Conservation (phyloP, 108 stramenopile species). For the Thalassiosira profunda region DNA sequence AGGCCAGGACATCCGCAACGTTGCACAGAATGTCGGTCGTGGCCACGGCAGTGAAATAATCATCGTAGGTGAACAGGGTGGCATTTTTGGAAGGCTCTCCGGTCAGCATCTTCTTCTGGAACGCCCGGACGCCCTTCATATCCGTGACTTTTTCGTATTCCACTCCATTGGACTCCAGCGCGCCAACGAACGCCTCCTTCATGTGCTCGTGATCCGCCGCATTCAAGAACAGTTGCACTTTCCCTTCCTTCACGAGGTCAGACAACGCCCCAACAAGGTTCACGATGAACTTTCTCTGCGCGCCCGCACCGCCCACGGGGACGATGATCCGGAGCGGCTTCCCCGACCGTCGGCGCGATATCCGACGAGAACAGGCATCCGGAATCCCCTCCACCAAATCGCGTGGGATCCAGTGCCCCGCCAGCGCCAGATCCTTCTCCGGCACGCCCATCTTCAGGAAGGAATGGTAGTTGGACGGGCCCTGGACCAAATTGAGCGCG, state of each 20-base stretch:
- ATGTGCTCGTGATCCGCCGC: constrained; percentile 93
- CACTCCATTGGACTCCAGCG: constrained; percentile 61
- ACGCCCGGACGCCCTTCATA: constrained; percentile 67
- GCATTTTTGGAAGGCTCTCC: constrained; percentile 67
- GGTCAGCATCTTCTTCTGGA: constrained; percentile 62
- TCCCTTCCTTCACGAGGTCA: constrained; percentile 64
- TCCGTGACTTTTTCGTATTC: constrained; percentile 69
- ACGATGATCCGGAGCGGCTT: constrained; percentile 84
- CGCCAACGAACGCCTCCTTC: constrained; percentile 80
- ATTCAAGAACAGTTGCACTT: constrained; percentile 89
- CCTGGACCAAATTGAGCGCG: constrained; percentile 87
- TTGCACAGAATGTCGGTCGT: constrained; percentile 91
- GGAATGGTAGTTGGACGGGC: constrained; percentile 89
- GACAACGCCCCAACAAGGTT: constrained; percentile 64
- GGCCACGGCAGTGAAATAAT: constrained; percentile 94
- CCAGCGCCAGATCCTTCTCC: constrained; percentile 56
- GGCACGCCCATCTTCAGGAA: constrained; percentile 86
- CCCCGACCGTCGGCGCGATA: constrained; percentile 54
- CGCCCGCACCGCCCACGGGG: constrained; percentile 94
- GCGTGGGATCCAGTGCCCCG: constrained; percentile 90
- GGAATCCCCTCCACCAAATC: constrained; percentile 81
- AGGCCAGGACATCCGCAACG: constrained; percentile 90
- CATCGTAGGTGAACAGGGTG: constrained; percentile 87
- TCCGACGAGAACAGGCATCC: constrained; percentile 70
- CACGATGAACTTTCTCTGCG: constrained; percentile 88